These are phyloP conservation scores for Fusarium cyanostomum DNA, from an alignment of 2,329 filamentous ascomycete species.

Conservation along the genomic window DNA sequence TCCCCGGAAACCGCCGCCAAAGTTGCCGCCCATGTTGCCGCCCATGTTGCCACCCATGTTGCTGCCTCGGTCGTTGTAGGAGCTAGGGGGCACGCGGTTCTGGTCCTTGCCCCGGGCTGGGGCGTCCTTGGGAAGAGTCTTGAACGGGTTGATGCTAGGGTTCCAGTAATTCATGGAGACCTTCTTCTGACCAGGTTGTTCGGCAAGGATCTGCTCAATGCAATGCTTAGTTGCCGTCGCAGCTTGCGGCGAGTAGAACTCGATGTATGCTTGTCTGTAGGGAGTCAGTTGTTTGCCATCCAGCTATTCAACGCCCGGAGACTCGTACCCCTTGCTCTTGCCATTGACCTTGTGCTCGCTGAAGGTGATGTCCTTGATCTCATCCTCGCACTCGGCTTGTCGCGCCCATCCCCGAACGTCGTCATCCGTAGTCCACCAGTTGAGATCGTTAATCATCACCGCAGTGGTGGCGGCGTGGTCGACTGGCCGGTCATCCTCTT, in stretches of 20 bases:
- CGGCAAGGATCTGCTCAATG: conserved; percentile 71
- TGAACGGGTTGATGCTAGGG: conserved; percentile 85
- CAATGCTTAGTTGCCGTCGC: conserved; percentile 85
- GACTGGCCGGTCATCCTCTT: conserved; percentile 66
- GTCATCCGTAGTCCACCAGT: conserved; percentile 98
- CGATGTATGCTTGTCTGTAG: conserved; percentile 78
- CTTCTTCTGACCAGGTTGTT: conserved; percentile 71
- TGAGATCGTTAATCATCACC: conserved; percentile 86
- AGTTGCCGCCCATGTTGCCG: conserved; percentile 54
- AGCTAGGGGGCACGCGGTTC: conserved; percentile 61
- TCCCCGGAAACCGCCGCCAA: conserved; percentile 62
- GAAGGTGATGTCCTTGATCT: conserved; percentile 92
- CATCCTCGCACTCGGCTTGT: conserved; percentile 81
- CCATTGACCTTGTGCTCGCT: conserved; percentile 99
- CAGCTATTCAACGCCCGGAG: background rate
- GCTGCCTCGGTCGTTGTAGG: conserved; percentile 59
- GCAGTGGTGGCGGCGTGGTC: conserved; percentile 72
- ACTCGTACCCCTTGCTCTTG: conserved; percentile 89
- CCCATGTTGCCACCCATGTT: conserved; percentile 54
- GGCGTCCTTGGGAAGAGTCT: conserved; percentile 88
- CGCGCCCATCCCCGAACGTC: conserved; percentile 89
- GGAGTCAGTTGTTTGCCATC: conserved; percentile 12
- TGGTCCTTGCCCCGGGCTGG: conserved; percentile 70
- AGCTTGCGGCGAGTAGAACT: conserved; percentile 84
- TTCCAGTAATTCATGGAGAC: conserved; percentile 79